Base-by-base conservation (phyloP, 2,329 filamentous ascomycete genomes). In the Cercospora zeina region DNA sequence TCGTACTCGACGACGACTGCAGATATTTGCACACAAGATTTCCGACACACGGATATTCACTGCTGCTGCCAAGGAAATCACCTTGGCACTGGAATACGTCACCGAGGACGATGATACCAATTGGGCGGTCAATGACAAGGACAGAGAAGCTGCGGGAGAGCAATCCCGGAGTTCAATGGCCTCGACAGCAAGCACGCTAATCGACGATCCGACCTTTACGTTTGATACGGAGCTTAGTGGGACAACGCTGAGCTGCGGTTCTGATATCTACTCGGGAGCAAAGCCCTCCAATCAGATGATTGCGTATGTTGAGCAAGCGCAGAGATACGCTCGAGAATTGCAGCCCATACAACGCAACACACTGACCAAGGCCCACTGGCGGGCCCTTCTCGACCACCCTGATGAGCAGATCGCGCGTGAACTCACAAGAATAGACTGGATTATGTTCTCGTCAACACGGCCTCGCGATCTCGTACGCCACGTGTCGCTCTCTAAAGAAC, bases 401-500 rank as follows among this genome's bases (percentile, higher is more conserved):
- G 89, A 96, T 58, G 90, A 96, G 64, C 86, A 91, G 54, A 88
- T 97, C 68, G 93, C 93, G 14, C 88, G 89, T 63, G 95, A 99
- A 76, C 84, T 99, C 71, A 97, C 95, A 3, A 85, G 93, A 64
- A 96, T 99, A 59, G 95, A 99, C 77, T 97, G 93, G 93, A 87
- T 96, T 75, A 95, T 97, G 89, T 97, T 97, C 76, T 96, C 90
- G 57, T 93, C 92, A 1, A 96, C 97, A 65, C 87, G 91, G 27
- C 90, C 96, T 59, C 90, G 95, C 62, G 95, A 99, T 76, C 86
- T 97, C 54, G 89, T 97, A 45, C 89, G 95, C 4, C 90, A 97
- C 73, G 93, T 97, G 67, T 95, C 88, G 71, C 80, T 97, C 51
- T 65, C 66, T 10, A 59, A 65, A 14, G 62, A 66, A 7, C 90